A percentile compares a stretch with the other conserved stretches of the same genome.
Conservation (phyloP, 345 rosid species). For the Hibiscus trionum region DNA sequence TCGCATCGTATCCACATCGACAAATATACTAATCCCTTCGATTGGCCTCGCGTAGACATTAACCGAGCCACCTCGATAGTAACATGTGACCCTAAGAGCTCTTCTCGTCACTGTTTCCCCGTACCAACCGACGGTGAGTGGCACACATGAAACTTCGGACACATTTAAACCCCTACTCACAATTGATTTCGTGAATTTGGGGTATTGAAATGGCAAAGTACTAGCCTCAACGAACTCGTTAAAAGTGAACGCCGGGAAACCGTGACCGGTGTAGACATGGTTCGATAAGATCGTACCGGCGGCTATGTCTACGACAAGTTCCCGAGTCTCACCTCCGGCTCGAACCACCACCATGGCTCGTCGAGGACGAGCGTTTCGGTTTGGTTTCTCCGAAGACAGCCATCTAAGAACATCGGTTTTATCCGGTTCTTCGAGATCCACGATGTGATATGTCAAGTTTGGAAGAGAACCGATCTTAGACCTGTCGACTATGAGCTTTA, state of each 20-base stretch:
- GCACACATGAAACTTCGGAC: constrained; percentile 61
- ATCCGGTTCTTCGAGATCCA: constrained; percentile 69
- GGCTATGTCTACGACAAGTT: constrained; percentile 44
- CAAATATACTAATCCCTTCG: constrained; percentile 47
- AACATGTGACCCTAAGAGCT: constrained; percentile 40
- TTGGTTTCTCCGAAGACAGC: constrained; percentile 23
- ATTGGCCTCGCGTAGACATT: constrained; percentile 65
- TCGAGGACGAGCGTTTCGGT: constrained; percentile 27
- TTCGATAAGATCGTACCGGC: constrained; percentile 23
- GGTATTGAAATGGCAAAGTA: constrained; percentile 37
- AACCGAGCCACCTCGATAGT: constrained; percentile 49
- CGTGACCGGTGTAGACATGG: constrained; percentile 36
- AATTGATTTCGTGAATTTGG: constrained; percentile 40
- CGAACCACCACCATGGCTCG: constrained; percentile 52
- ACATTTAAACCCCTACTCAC: constrained; percentile 34
- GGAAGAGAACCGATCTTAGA: constrained; percentile 29
- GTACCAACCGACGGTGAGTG: constrained; percentile 72
- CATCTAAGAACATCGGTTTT: constrained; percentile 50
- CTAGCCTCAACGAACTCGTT: constrained; percentile 42
- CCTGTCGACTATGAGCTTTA: constrained; percentile 31
- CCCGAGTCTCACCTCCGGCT: constrained; percentile 39
- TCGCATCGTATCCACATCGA: constrained; percentile 54
- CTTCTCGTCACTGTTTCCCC: constrained; percentile 45
- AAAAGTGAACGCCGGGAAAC: constrained; percentile 56
- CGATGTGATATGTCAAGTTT: constrained; percentile 52